Conservation (phyloP, 352 stramenopile species). For the Pythium guiyangense region DNA sequence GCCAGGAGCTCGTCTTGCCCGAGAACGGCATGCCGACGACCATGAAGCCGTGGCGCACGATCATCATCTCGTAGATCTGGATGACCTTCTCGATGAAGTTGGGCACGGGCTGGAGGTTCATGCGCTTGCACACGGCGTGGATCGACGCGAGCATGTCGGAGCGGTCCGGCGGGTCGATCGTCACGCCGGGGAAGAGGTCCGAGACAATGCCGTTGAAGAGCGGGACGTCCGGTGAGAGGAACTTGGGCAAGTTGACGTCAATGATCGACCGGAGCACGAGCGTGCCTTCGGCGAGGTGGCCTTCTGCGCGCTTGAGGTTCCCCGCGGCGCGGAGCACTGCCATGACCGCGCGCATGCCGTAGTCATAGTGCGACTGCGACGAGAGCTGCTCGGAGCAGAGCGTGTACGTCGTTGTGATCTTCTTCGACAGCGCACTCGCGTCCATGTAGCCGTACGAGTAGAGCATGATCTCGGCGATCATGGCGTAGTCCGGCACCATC, state of each 20-base stretch:
- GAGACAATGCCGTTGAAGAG: constrained; percentile 93
- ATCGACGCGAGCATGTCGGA: constrained; percentile 85
- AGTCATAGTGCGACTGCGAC: constrained; percentile 95
- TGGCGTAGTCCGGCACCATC: constrained; percentile 93
- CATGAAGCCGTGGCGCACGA: constrained; percentile 95
- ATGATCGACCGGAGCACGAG: constrained; percentile 91
- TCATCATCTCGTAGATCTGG: constrained; percentile 97
- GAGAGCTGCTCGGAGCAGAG: constrained; percentile 93
- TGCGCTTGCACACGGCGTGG: constrained; percentile 68
- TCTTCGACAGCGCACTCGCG: constrained; percentile 87
- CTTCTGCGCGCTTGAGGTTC: constrained; percentile 86
- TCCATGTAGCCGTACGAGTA: constrained; percentile 93
- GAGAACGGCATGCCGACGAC: constrained; percentile 94
- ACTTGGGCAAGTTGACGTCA: constrained; percentile 94
- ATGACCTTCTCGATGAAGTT: constrained; percentile 94
- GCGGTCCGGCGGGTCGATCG: constrained; percentile 85
- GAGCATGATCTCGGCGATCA: constrained; percentile 94
- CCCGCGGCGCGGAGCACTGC: constrained; percentile 91
- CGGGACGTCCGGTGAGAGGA: constrained; percentile 90
- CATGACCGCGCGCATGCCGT: constrained; percentile 94
- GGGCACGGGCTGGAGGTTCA: constrained; percentile 80
- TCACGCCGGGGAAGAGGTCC: constrained; percentile 90
- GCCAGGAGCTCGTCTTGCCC: constrained; percentile 90
- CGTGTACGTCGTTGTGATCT: constrained; percentile 93
- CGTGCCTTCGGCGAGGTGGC: constrained; percentile 81